Percentiles rank a stretch among this genome's conserved stretches.
Conservation (phyloP, 345 rosid genomes). For the Sonneratia alba region DNA sequence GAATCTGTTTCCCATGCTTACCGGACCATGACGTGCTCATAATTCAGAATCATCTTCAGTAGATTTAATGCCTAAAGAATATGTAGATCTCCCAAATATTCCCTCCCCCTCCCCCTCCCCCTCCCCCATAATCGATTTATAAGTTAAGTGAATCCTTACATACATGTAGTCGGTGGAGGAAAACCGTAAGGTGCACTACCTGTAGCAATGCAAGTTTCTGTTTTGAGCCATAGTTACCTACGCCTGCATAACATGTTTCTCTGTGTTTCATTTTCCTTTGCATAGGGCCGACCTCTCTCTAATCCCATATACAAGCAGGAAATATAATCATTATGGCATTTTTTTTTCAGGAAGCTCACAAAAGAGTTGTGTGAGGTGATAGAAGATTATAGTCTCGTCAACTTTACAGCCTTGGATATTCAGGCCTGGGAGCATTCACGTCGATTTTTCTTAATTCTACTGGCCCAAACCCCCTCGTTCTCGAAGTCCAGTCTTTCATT, state of each 20-base stretch:
- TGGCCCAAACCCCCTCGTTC: not conserved
- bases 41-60: not conserved
- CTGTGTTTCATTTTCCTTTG: not conserved
- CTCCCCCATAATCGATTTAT: not conserved
- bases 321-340: not conserved
- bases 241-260: not conserved
- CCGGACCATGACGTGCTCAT: not conserved
- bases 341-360: constrained; percentile 65
- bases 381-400: constrained; percentile 58
- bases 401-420: constrained; percentile 75
- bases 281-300: not conserved
- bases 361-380: constrained; percentile 63
- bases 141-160: not conserved
- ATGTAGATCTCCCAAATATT: not conserved
- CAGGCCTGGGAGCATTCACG: constrained; percentile 38
- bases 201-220: not conserved
- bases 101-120: not conserved
- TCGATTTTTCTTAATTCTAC: not conserved
- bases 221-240: not conserved
- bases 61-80: not conserved
- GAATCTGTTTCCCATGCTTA: not conserved
- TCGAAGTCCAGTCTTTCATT: not conserved
- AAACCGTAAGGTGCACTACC: not conserved
- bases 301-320: not conserved
- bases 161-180: not conserved